Evolutionary conservation across 352 stramenopile genomes (phyloP), one percentile per base, ranked within the genome.

Genomic region (Globisporangium recalcitrans): DNA sequence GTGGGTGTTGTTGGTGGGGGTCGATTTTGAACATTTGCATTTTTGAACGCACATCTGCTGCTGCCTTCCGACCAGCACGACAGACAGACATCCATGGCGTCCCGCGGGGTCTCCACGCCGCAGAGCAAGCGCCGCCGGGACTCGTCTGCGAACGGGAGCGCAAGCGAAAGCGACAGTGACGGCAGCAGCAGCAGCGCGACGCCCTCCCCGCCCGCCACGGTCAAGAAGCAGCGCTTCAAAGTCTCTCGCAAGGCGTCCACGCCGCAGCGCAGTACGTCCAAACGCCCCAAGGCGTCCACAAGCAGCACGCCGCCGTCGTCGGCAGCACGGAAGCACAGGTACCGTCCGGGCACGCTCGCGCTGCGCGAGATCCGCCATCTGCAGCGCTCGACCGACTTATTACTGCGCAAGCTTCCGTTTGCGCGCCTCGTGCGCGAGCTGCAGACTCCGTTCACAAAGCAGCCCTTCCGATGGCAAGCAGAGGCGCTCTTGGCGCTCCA

Each of bases 361-460:
- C 77, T 99, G 14, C 81, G 89, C 55, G 97, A 99, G 83, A 99
- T 99, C 69, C 83, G 97, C 11, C 74, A 90, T 52, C 96, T 98
- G 71, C 97, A 99, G 80, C 85, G 81, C 26, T 96, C 81, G 52
- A 99, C 97, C 0, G 94, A 98, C 60, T 78, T 99, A 55, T 74
- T 99, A 49, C 68, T 99, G 54, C 90, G 97, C 21, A 97, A 97
- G 70, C 77, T 99, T 40, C 97, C 97, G 29, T 99, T 99, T 72
- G 95, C 96, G 16, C 80, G 97, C 21, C 77, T 99, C 14, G 96
- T 98, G 47, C 81, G 92, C 14, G 93, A 98, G 72, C 93, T 98
- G 68, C 90, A 98, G 76, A 82, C 86, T 60, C 77, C 91, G 56
- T 96, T 95, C 55, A 88, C 82, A 46, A 75, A 74, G 21, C 70